Evolutionary conservation across 2,329 filamentous ascomycete species (phyloP), one percentile per base, ranked within the genome.

Genomic region (Plectosphaerella sp.): DNA sequence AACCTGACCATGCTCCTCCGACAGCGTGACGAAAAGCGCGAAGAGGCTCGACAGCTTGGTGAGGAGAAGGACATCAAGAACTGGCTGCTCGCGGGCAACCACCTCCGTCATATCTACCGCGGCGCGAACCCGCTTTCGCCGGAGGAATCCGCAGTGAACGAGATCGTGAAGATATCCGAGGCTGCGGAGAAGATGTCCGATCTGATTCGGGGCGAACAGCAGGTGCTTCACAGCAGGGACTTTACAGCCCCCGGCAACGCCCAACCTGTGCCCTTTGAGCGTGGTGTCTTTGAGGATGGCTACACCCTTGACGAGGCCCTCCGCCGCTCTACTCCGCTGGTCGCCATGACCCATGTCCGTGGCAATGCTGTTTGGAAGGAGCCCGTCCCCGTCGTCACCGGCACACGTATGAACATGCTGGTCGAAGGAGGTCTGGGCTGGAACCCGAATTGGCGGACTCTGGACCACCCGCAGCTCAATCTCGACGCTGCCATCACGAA

Each of bases 351-450:
- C 5, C 5, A 3, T 5, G 22, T 22, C 22, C 22, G 22, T 5
- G 22, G 22, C 22, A 22, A 22, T 22, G 5, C 22, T 22, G 22
- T 22, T 22, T 22, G 22, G 22, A 22, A 22, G 22, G 22, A 22
- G 25, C 33, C 33, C 12, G 18, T 16, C 5, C 33, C 33, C 11
- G 36, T 48, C 16, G 20, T 48, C 3, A 33, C 14, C 16, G 46
- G 24, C 35, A 22, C 36, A 4, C 67, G 68, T 0, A 55, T 68
- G 0, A 25, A 47, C 4, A 65, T 60, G 14, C 61, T 70, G 18
- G 54, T 45, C 1, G 69, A 72, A 45, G 36, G 46, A 2, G 59
- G 53, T 1, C 49, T 57, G 0, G 67, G 72, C 48, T 71, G 65
- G 68, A 52, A 66, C 11, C 5, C 28, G 1, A 45, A 54, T 0